phyloP scores from a whole-genome alignment of 352 stramenopile genomes.

The Pythium guiyangense region DNA sequence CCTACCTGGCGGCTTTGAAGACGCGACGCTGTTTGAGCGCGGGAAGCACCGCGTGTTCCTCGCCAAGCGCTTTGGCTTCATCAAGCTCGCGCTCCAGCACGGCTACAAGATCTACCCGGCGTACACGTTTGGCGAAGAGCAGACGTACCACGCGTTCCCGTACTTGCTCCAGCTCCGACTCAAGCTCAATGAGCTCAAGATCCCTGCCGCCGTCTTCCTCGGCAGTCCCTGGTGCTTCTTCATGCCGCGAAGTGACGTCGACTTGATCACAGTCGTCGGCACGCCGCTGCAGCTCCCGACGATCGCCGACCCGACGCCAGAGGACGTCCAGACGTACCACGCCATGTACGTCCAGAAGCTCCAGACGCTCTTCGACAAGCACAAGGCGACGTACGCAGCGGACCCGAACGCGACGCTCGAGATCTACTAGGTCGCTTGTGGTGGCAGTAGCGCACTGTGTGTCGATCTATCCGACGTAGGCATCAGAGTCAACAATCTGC shows the following conservation, averaged over 20 bases:
- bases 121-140: constrained; percentile 18
- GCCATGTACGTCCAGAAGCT: constrained; percentile 82
- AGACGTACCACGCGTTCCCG: constrained; percentile 22
- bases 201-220: no score
- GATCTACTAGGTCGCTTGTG: constrained; percentile 22
- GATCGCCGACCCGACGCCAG: constrained; percentile 78
- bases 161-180: no score
- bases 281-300: no score
- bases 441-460: background rate
- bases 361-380: constrained; percentile 80
- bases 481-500: no score
- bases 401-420: constrained; percentile 54
- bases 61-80: constrained; percentile 89
- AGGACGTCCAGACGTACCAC: constrained; percentile 89
- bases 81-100: constrained; percentile 90
- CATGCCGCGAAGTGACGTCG: no score
- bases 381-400: constrained; percentile 78
- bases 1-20: constrained; percentile 92
- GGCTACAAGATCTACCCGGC: constrained; percentile 87
- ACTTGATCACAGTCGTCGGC: no score
- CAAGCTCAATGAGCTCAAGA: no score
- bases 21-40: constrained; percentile 86
- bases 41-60: constrained; percentile 89
- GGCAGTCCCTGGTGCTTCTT: no score
- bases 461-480: no score